phyloP scores from a whole-genome alignment of 2,329 filamentous ascomycete species.

The Arthrobotrys entomopaga region DNA sequence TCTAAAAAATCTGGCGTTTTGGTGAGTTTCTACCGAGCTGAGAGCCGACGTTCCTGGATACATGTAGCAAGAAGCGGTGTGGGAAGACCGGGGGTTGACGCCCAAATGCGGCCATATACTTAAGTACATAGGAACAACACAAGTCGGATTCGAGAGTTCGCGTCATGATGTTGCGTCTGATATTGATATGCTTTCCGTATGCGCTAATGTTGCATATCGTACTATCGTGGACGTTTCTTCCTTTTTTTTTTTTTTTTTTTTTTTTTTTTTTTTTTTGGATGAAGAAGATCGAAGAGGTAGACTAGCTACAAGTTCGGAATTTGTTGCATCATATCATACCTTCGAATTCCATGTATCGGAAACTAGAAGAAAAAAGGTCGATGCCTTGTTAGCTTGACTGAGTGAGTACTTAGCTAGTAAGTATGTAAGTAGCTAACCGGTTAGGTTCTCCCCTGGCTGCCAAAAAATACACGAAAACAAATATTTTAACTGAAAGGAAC shows the following conservation, averaged over 20 bases:
- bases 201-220: background rate
- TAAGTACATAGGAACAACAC: conserved; percentile 53
- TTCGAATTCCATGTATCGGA: background rate
- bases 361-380: background rate
- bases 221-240: no score
- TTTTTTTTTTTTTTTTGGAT: no score
- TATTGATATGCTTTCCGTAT: conserved; percentile 1
- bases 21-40: conserved; percentile 19
- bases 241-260: no score
- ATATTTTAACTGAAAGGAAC: background rate
- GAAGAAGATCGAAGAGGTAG: no score
- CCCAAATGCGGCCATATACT: conserved; percentile 47
- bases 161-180: conserved; percentile 22
- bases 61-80: no score
- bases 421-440: background rate
- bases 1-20: conserved; percentile 26
- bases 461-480: conserved; percentile 1
- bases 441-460: background rate
- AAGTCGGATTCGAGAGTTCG: conserved; percentile 11
- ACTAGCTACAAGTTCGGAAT: conserved; percentile 34
- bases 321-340: conserved; percentile 37
- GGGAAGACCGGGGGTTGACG: background rate
- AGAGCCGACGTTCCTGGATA: conserved; percentile 30
- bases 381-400: background rate
- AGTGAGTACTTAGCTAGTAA: no score